A percentile compares a stretch with the other conserved stretches of the same genome.
These are phyloP conservation scores for Glaciozyma antarctica DNA, from an alignment of 768 basidiomycete genomes.

Conservation along the genomic window DNA sequence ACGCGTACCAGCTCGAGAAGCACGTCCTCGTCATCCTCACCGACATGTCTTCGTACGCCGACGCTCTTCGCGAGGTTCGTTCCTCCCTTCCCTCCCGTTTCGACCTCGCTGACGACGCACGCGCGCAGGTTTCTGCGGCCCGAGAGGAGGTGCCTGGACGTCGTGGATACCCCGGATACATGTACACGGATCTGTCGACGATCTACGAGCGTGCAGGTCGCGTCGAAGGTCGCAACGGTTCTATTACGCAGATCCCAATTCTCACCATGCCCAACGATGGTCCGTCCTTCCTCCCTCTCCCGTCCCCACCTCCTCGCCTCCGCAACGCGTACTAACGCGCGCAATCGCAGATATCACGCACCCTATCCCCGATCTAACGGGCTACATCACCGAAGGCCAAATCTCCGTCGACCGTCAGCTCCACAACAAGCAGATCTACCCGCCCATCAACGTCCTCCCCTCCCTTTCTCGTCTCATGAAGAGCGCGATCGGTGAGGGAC, in stretches of 20 bases:
- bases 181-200: conserved; percentile 87
- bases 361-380: conserved; percentile 97
- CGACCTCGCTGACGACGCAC: conserved; percentile 27
- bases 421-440: conserved; percentile 94
- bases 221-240: conserved; percentile 93
- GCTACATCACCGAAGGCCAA: conserved; percentile 98
- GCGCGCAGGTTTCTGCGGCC: conserved; percentile 73
- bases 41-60: conserved; percentile 97
- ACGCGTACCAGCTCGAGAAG: conserved; percentile 98
- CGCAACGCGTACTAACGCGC: not conserved
- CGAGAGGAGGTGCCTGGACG: conserved; percentile 99
- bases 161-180: conserved; percentile 72
- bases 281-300: conserved; percentile 41
- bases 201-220: conserved; percentile 99
- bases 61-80: conserved; percentile 81
- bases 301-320: not conserved
- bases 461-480: conserved; percentile 99
- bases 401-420: conserved; percentile 97
- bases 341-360: conserved; percentile 86
- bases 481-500: conserved; percentile 93
- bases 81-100: conserved; percentile 32
- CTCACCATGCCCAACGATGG: conserved; percentile 99
- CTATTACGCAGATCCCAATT: conserved; percentile 99
- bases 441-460: conserved; percentile 97
- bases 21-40: conserved; percentile 98